These are phyloP conservation scores for Magnusiomyces suaveolens DNA, from an alignment of 1,139 yeast genomes.

Conservation along the genomic window DNA sequence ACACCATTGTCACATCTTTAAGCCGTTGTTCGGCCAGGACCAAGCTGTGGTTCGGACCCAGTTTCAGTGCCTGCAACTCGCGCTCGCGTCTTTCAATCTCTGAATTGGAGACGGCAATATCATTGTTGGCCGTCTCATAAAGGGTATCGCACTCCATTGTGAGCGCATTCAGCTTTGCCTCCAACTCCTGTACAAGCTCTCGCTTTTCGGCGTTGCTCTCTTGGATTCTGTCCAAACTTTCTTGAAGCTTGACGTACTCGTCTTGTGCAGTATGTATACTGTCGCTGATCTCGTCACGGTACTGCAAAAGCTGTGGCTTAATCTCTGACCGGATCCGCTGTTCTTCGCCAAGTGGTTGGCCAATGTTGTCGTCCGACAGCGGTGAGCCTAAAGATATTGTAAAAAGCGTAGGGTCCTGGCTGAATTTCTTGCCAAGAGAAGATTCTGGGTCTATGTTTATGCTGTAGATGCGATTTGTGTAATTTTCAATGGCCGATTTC, in stretches of 20 bases:
- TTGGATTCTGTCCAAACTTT: slow-evolving; percentile 45
- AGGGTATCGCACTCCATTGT: slow-evolving; percentile 51
- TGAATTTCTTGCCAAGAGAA: slow-evolving; percentile 37
- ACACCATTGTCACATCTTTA: slow-evolving; percentile 47
- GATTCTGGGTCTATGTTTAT: not conserved
- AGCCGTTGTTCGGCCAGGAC: slow-evolving; percentile 48
- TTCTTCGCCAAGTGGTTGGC: slow-evolving; percentile 36
- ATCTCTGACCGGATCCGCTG: slow-evolving; percentile 32
- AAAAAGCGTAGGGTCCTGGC: slow-evolving; percentile 42
- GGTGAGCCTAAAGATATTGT: slow-evolving; percentile 35
- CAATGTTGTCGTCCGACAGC: slow-evolving; percentile 33
- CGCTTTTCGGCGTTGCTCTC: slow-evolving; percentile 49
- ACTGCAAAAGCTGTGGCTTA: slow-evolving; percentile 35
- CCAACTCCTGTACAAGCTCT: slow-evolving; percentile 51
- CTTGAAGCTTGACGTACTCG: slow-evolving; percentile 51
- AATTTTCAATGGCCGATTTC: slow-evolving; percentile 33
- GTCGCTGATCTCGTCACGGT: slow-evolving; percentile 42
- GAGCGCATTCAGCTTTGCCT: slow-evolving; percentile 45
- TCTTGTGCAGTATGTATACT: slow-evolving; percentile 49
- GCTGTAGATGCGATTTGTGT: not conserved
- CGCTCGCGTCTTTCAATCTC: slow-evolving; percentile 60
- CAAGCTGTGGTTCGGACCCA: slow-evolving; percentile 46
- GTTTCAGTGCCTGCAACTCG: slow-evolving; percentile 47
- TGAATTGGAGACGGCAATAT: slow-evolving; percentile 45
- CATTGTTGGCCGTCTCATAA: slow-evolving; percentile 47